Evolutionary conservation across 2,329 filamentous ascomycete species (phyloP), one percentile per base, ranked within the genome.

Genomic region (Sarocladium brachiariae): DNA sequence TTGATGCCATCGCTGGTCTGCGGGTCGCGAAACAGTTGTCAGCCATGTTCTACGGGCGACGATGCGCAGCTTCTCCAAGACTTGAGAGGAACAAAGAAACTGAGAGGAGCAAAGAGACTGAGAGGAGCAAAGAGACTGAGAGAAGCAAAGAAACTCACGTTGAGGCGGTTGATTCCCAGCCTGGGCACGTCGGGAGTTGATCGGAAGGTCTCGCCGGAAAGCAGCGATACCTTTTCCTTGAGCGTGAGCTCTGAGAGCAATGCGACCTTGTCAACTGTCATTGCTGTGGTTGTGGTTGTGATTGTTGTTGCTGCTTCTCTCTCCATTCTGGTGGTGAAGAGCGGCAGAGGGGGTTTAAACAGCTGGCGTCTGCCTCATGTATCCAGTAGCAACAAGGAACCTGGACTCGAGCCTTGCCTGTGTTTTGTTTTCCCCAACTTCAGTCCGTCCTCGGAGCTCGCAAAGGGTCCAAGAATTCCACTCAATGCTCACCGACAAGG

Each of bases 1-100:
- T 58, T 58, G 50, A 56, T 57, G 33, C 57, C 57, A 27, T 59
- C 57, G 10, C 55, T 57, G 53, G 52, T 18, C 52, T 43, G 21
- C 53, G 49, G 34, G 58, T 50, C 27, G 55, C 53, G n/a, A 10
- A 51, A 51, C 9, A 56, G 56, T 21, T 60, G 56, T 57, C 57
- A 60, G 38, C 51, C 55, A 21, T 54, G 53, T 11, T 39, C 9
- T 38, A n/a, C n/a, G n/a, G n/a, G n/a, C n/a, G n/a, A n/a, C n/a
- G n/a, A n/a, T n/a, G n/a, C n/a, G n/a, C n/a, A n/a, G n/a, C n/a
- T n/a, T n/a, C n/a, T n/a, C n/a, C n/a, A n/a, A n/a, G n/a, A n/a
- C n/a, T n/a, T n/a, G n/a, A n/a, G n/a, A n/a, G n/a, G n/a, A n/a
- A n/a, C n/a, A n/a, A n/a, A n/a, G n/a, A n/a, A n/a, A n/a, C n/a